A percentile compares a stretch with the other conserved stretches of the same genome.
Conservation (phyloP, 306 rosid genomes). For the Acacia crassicarpa region DNA sequence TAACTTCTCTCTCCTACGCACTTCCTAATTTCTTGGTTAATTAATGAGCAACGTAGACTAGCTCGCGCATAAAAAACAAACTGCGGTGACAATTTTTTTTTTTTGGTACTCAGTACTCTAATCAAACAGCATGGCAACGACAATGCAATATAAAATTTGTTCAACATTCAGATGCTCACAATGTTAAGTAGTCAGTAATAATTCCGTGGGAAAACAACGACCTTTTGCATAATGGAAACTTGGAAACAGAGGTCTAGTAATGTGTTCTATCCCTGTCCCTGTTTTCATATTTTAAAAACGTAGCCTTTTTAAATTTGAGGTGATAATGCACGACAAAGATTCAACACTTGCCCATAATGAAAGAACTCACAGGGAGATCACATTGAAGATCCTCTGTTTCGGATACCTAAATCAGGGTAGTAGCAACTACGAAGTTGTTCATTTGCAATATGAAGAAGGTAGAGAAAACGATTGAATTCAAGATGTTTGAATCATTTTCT, state of each 20-base stretch:
- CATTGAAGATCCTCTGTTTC: not conserved
- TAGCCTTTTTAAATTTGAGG: not conserved
- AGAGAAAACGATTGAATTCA: not conserved
- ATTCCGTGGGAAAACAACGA: not conserved
- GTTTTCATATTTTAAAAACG: constrained; percentile 27
- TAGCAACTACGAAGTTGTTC: not conserved
- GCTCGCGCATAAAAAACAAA: not conserved
- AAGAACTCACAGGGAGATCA: not conserved
- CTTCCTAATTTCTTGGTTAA: constrained; percentile 11
- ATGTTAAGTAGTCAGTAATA: not conserved
- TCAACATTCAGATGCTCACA: not conserved
- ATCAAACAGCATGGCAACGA: not conserved
- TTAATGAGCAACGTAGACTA: not conserved
- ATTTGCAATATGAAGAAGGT: not conserved
- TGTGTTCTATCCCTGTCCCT: constrained; percentile 2
- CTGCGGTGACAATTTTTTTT: not conserved
- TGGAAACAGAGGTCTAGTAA: not conserved
- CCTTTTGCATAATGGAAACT: constrained; percentile 3
- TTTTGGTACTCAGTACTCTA: not conserved
- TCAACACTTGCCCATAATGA: not conserved
- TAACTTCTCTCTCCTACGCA: not conserved
- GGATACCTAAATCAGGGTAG: not conserved
- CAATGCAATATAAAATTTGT: not conserved
- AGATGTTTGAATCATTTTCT: not conserved
- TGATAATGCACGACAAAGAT: not conserved